Evolutionary conservation across 495 filamentous ascomycete species (phyloP), one percentile per base, ranked within the genome.

Genomic region (Glutinoglossum americanum): DNA sequence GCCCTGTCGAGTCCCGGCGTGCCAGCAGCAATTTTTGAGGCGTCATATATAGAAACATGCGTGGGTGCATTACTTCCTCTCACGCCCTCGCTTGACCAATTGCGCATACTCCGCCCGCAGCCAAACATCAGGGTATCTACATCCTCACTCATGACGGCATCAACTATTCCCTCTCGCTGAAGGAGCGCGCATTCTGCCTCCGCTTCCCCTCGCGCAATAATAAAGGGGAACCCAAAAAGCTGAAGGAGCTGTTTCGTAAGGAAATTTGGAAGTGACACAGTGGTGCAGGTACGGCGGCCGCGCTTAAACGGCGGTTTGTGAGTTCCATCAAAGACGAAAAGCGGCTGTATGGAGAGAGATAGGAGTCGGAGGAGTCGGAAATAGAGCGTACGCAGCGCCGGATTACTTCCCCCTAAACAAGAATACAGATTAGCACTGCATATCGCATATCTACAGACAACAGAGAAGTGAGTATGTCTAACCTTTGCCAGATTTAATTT

Each of bases 71-170:
- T 80, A 58, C 71, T 74, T 1, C 74, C 72, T 62, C 71, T 79
- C 1, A 73, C 70, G 21, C 72, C 75, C 67, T 94, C 87, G 23
- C 81, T 77, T 0, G 84, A 84, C 80, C 89, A 98, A 63, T 88
- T 89, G 59, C 87, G 77, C 32, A 96, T 69, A 0, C 81, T 92
- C 51, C 77, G 66, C 0, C 75, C 78, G 51, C 85, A 89, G 1
- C 93, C 93, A 66, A 97, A 99, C 93, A 99, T 97, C 63, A 99
- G 75, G 1, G 93, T 89, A 67, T 99, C 93, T 39, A 96, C 88
- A 72, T 99, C 93, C 67, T 99, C 89, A 65, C 87, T 96, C 63
- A 99, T 76, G 13, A 97, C 93, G 0, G 85, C 92, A 69, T 99
- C 93, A 2, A 97, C 93, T 47, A 95, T 73, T 0, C 89, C 88